These are phyloP conservation scores for Colletotrichum melonis DNA, from an alignment of 2,329 filamentous ascomycete species.

Conservation along the genomic window DNA sequence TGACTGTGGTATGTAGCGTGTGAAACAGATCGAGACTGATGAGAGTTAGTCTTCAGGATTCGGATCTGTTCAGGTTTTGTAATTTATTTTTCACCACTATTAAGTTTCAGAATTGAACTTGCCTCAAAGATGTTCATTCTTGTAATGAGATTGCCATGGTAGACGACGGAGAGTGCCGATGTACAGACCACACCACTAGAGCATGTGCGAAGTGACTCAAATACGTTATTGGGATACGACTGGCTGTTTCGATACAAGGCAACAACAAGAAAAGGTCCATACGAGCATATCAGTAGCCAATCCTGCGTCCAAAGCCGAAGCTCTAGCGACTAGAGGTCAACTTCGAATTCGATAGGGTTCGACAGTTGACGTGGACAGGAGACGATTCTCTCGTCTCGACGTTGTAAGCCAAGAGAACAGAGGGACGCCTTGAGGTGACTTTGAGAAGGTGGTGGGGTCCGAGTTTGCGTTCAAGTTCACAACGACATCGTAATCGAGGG, in stretches of 20 bases:
- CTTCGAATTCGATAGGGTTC: neutral
- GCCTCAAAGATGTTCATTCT: neutral
- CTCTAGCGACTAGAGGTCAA: neutral
- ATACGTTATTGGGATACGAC: neutral
- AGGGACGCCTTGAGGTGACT: neutral
- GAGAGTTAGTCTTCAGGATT: neutral
- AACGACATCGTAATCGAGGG: neutral
- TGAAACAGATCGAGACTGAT: neutral
- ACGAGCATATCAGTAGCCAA: neutral
- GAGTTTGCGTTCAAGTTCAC: neutral
- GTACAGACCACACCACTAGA: constrained; percentile 11
- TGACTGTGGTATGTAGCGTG: constrained; percentile 36
- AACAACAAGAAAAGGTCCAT: neutral
- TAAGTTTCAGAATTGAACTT: neutral
- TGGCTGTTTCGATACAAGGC: constrained; percentile 14
- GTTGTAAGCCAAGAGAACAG: neutral
- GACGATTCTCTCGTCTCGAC: neutral
- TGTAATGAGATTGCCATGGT: neutral
- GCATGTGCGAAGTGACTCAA: constrained; percentile 14
- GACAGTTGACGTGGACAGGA: neutral
- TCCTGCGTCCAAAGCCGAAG: neutral
- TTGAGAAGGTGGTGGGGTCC: constrained; percentile 1
- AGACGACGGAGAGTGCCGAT: neutral
- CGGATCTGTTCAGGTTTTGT: neutral
- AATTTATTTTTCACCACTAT: neutral